Conservation (phyloP, 352 stramenopile species). For the Pythium graminicola region DNA sequence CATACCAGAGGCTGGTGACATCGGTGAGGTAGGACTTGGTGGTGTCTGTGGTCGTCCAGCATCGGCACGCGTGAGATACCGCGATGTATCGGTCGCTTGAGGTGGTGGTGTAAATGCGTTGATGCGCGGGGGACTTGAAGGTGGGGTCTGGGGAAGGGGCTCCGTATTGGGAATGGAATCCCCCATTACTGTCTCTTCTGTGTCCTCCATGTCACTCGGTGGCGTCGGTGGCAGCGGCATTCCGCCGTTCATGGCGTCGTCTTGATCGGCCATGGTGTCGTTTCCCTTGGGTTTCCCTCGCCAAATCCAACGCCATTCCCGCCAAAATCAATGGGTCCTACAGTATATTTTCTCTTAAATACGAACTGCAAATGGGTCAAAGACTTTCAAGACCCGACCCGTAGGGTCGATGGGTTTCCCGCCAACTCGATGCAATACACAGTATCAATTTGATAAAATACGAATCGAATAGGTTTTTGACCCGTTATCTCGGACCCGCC, state of each 20-base stretch:
- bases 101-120: constrained; percentile 19
- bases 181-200: constrained; percentile 10
- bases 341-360: background rate
- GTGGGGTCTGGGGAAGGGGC: constrained; percentile 43
- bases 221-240: constrained; percentile 12
- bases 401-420: background rate
- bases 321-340: constrained; percentile 5
- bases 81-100: constrained; percentile 4
- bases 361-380: too few relatives aligned
- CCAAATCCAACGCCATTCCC: constrained; percentile 1
- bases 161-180: too few relatives aligned
- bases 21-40: constrained; percentile 39
- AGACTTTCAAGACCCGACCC: background rate
- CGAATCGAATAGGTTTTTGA: too few relatives aligned
- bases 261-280: constrained; percentile 10
- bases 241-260: constrained; percentile 8
- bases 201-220: constrained; percentile 13
- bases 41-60: constrained; percentile 21
- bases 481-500: too few relatives aligned
- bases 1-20: constrained; percentile 60
- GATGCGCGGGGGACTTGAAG: constrained; percentile 40
- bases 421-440: background rate
- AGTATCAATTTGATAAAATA: too few relatives aligned
- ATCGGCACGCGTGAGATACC: constrained; percentile 38
- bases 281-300: background rate